phyloP scores from a whole-genome alignment of 768 basidiomycete species.

The Pisolithus microcarpus region DNA sequence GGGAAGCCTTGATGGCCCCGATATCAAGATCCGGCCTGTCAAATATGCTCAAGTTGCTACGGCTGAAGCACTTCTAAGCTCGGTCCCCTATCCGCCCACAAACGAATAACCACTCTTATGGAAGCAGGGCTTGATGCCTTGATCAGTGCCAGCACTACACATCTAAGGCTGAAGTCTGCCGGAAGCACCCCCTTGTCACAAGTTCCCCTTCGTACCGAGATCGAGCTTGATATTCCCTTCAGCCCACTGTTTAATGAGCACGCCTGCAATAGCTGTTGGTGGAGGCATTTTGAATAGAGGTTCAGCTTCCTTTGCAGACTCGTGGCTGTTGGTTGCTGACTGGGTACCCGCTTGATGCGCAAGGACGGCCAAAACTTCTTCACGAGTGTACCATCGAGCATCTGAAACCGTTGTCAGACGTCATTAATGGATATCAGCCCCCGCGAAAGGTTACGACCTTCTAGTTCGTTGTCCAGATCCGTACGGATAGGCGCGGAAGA shows the following conservation, averaged over 20 bases:
- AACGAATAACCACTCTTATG: too few species aligned
- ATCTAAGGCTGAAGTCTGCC: too few species aligned
- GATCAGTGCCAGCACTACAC: too few species aligned
- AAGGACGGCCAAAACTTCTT: constrained; percentile 61
- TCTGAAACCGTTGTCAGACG: constrained; percentile 38
- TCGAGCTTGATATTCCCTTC: constrained; percentile 45
- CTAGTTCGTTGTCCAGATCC: constrained; percentile 94
- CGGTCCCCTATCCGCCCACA: too few species aligned
- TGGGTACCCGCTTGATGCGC: background rate
- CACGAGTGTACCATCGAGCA: constrained; percentile 81
- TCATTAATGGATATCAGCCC: background rate
- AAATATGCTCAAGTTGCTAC: too few species aligned
- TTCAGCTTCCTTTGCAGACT: constrained; percentile 25
- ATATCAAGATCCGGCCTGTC: too few species aligned
- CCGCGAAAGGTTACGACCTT: constrained; percentile 42
- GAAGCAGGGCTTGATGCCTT: too few species aligned
- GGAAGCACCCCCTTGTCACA: constrained; percentile 29
- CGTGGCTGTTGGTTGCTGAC: constrained; percentile 21
- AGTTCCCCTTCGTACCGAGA: constrained; percentile 35
- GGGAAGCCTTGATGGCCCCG: too few species aligned
- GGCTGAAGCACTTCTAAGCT: too few species aligned
- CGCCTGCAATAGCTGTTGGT: constrained; percentile 72
- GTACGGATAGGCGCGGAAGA: constrained; percentile 64
- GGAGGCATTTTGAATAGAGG: constrained; percentile 72
- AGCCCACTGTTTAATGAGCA: constrained; percentile 77